phyloP scores from a whole-genome alignment of 306 rosid species.

The Pyrus communis region DNA sequence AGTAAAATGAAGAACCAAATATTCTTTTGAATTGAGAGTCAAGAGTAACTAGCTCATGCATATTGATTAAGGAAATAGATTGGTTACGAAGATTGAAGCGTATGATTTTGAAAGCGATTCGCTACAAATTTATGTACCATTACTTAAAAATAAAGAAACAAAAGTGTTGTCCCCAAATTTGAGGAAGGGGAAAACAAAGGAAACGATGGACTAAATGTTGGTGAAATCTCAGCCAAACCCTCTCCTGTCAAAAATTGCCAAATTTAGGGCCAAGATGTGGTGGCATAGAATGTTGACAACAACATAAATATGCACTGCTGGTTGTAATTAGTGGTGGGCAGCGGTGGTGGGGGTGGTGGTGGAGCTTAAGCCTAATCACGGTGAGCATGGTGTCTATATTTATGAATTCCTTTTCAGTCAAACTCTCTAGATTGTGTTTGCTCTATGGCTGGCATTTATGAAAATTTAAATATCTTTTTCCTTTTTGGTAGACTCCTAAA shows the following conservation, averaged over 20 bases:
- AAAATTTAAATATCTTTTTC: background rate
- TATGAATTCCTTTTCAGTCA: conserved; percentile 15
- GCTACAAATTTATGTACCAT: background rate
- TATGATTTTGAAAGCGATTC: background rate
- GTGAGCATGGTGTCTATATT: conserved; percentile 18
- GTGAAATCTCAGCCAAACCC: background rate
- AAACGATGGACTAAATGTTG: background rate
- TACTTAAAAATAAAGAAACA: background rate
- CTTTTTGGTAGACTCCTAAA: background rate
- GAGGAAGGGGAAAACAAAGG: background rate
- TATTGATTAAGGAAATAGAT: background rate
- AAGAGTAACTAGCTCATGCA: no score
- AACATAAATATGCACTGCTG: background rate
- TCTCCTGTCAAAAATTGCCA: background rate
- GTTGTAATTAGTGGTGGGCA: background rate
- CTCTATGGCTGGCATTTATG: conserved; percentile 23
- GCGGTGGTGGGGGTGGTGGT: background rate
- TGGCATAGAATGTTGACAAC: conserved; percentile 1
- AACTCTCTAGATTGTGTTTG: conserved; percentile 31
- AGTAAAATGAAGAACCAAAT: background rate
- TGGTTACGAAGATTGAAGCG: background rate
- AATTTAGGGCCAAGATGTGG: background rate
- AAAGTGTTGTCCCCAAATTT: background rate
- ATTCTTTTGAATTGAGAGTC: background rate
- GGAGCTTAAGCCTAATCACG: conserved; percentile 14